Evolutionary conservation across 805 yeast genomes (phyloP).

Genomic region (Barnettozyma sp.): DNA sequence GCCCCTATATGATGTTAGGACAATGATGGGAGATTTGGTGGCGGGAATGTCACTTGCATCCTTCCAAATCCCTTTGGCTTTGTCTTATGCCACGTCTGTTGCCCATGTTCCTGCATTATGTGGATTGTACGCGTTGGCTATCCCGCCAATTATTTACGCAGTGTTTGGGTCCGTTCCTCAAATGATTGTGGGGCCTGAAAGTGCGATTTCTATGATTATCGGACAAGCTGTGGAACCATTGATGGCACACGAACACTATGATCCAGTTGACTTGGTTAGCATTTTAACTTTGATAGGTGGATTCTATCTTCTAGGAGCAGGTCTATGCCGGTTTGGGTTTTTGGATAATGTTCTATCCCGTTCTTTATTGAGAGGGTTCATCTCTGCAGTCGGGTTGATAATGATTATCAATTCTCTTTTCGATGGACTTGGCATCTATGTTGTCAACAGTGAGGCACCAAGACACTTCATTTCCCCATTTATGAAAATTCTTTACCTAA

Average conservation of each 20-base stretch:
- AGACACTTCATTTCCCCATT: constrained; percentile 62
- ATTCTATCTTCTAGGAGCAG: constrained; percentile 59
- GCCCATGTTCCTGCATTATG: constrained; percentile 79
- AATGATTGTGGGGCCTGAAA: constrained; percentile 89
- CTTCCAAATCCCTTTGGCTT: constrained; percentile 81
- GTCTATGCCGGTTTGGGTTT: constrained; percentile 79
- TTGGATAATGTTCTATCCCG: constrained; percentile 74
- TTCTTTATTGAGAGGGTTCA: constrained; percentile 72
- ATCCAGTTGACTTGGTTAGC: constrained; percentile 52
- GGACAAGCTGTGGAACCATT: constrained; percentile 71
- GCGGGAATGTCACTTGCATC: constrained; percentile 88
- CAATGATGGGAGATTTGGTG: constrained; percentile 52
- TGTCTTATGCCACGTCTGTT: constrained; percentile 67
- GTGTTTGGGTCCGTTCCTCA: constrained; percentile 81
- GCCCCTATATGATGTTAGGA: constrained; percentile 36
- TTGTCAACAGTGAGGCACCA: constrained; percentile 38
- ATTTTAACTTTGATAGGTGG: constrained; percentile 74
- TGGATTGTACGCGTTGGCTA: constrained; percentile 69
- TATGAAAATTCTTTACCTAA: constrained; percentile 56
- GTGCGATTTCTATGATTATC: constrained; percentile 74
- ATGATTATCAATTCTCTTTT: constrained; percentile 75
- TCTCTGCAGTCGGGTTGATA: constrained; percentile 77
- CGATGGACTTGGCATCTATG: constrained; percentile 61
- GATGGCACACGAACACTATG: constrained; percentile 35
- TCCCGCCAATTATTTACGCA: constrained; percentile 74